Evolutionary conservation across 371 early-diverging fungal genomes (phyloP).

Genomic region (Mucor mucedo): DNA sequence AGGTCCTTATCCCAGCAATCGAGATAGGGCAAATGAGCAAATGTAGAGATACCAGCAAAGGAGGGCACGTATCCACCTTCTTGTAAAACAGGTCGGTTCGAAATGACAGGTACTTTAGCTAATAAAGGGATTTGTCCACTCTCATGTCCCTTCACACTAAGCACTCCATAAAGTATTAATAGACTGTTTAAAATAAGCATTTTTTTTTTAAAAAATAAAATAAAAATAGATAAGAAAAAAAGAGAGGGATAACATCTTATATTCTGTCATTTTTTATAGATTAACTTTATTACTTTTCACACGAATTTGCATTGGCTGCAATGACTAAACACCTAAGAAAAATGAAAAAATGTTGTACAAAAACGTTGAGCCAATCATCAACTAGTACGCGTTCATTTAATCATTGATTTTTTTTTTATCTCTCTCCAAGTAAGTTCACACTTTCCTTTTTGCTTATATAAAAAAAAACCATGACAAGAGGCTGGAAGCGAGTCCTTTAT

Average conservation of each 20-base stretch:
- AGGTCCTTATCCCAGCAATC: constrained; percentile 48
- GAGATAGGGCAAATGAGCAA: constrained; percentile 55
- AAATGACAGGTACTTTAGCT: constrained; percentile 19
- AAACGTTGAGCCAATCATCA: not conserved
- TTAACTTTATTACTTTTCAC: not conserved
- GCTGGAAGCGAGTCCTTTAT: constrained; percentile 10
- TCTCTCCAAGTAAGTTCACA: not conserved
- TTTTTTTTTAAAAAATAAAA: no score
- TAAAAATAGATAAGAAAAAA: no score
- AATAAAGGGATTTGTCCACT: constrained; percentile 22
- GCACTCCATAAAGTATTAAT: no score
- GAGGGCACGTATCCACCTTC: constrained; percentile 43
- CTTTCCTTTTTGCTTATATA: not conserved
- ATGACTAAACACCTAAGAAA: not conserved
- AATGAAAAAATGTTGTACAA: not conserved
- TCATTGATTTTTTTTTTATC: not conserved
- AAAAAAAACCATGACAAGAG: not conserved
- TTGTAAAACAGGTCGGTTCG: constrained; percentile 36
- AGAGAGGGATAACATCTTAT: no score
- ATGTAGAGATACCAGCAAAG: constrained; percentile 56
- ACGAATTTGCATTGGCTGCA: not conserved
- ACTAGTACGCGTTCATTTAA: constrained; percentile 9
- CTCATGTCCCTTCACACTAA: not conserved
- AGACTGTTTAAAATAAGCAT: no score
- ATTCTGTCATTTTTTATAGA: no score